phyloP scores from a whole-genome alignment of 2,329 filamentous ascomycete genomes.

The Rutstroemia sp. region DNA sequence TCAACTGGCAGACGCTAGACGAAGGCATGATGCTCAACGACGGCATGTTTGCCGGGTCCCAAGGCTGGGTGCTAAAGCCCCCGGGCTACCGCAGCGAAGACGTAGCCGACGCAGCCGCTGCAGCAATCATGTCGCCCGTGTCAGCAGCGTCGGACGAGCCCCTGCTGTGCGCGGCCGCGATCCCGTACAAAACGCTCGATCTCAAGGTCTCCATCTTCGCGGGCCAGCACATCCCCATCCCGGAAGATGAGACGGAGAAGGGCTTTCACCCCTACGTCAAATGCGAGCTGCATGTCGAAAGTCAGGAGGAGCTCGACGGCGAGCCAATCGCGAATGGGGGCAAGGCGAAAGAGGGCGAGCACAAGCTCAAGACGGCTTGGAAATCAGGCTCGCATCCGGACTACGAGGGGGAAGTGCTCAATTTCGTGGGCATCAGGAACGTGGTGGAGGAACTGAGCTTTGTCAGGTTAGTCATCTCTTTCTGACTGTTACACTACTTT shows the following conservation, averaged over 20 bases:
- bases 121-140: no score
- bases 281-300: constrained; percentile 75
- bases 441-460: constrained; percentile 67
- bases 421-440: constrained; percentile 48
- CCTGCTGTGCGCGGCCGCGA: constrained; percentile 14
- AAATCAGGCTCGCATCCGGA: constrained; percentile 54
- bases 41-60: constrained; percentile 76
- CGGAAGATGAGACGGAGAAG: constrained; percentile 38
- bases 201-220: constrained; percentile 68
- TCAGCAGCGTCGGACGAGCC: no score
- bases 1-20: constrained; percentile 92
- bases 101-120: not conserved
- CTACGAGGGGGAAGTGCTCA: constrained; percentile 50
- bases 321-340: constrained; percentile 36
- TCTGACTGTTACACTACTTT: constrained; percentile 8
- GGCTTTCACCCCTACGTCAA: constrained; percentile 68
- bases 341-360: constrained; percentile 47
- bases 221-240: constrained; percentile 69
- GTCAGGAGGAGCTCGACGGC: constrained; percentile 32
- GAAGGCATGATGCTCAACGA: constrained; percentile 95
- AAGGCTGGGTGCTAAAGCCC: constrained; percentile 83
- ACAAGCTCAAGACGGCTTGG: constrained; percentile 51
- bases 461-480: constrained; percentile 49
- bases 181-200: constrained; percentile 48
- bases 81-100: constrained; percentile 52